Evolutionary conservation across 352 stramenopile genomes (phyloP), one percentile per base, ranked within the genome.

Genomic region (Globisporangium viniferum): DNA sequence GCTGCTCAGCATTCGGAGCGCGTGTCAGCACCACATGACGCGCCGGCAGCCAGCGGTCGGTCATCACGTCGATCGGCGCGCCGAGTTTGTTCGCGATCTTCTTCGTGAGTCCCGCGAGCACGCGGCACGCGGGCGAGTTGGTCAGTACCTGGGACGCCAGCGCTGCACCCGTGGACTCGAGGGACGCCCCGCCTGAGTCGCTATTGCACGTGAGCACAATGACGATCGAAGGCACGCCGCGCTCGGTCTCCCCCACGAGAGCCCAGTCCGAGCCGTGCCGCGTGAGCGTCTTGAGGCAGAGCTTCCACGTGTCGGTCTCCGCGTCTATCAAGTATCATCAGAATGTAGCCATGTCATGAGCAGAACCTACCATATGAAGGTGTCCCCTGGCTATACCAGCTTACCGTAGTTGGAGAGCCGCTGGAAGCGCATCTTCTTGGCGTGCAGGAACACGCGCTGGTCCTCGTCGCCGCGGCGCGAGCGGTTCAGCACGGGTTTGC

Each of bases 21-120:
- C 66, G 61, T 20, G 51, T n/a, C 12, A 90, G 68, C 2, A 68
- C 55, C 20, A 83, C 39, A 20, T 73, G 66, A 22, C 76, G 76
- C 27, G 63, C 46, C 1, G 88, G 88, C 2, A 95, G 71, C 86
- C 88, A 94, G 66, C 90, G 88, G 27, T 95, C 83, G 6, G 86
- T 93, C 86, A 95, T 95, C 46, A 94, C 84, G 57, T 95, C 88
- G 48, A 93, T 70, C 0, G 88, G 88, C 0, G 83, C 73, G 14
- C 88, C 88, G 2, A 95, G 73, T 54, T 95, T 94, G 71, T 91
- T 93, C 35, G 81, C 88, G 39, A 93, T 80, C 70, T 94, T 93
- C 71, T 95, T 95, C 14, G 88, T 94, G 27, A 95, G 72, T 2
- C 88, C 88, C 2, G 84, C 84, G 10, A 95, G 71, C 10, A 94